Conservation (phyloP, 768 basidiomycete species). For the Hygrocybe coccinea region DNA sequence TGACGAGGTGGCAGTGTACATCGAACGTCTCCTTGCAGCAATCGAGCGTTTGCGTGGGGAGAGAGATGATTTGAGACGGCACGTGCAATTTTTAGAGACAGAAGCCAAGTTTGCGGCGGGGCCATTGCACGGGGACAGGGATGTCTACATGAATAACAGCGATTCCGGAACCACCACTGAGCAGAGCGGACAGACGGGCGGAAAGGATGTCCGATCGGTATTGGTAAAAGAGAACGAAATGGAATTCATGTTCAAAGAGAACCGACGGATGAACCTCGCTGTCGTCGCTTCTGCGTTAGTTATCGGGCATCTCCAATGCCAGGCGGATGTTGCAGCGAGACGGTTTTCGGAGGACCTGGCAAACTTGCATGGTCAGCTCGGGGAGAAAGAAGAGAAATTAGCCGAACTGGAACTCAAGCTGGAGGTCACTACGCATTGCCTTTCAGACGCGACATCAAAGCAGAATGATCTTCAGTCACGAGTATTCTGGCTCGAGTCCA, state of each 20-base stretch:
- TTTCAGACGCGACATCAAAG: slow-evolving; percentile 36
- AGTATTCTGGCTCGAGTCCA: slow-evolving; percentile 14
- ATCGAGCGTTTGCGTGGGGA: slow-evolving; percentile 65
- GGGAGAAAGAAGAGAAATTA: slow-evolving; percentile 18
- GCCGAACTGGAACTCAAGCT: slow-evolving; percentile 31
- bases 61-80: slow-evolving; percentile 55
- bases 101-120: slow-evolving; percentile 64
- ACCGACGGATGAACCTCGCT: slow-evolving; percentile 24
- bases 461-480: slow-evolving; percentile 35
- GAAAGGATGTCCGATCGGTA: neutral
- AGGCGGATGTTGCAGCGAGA: slow-evolving; percentile 20
- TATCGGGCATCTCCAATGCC: slow-evolving; percentile 35
- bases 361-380: slow-evolving; percentile 10
- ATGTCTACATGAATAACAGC: slow-evolving; percentile 27
- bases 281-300: slow-evolving; percentile 36
- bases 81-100: slow-evolving; percentile 62
- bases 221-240: neutral
- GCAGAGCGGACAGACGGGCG: neutral
- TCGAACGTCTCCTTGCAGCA: slow-evolving; percentile 56
- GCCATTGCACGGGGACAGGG: slow-evolving; percentile 46
- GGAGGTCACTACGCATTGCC: slow-evolving; percentile 27
- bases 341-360: slow-evolving; percentile 7
- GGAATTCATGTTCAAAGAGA: slow-evolving; percentile 20
- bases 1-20: slow-evolving; percentile 34
- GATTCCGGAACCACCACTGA: neutral